Percentiles rank a stretch among this genome's conserved stretches.
Conservation (phyloP, 129 eudicot genomes). For the Centella asiatica region DNA sequence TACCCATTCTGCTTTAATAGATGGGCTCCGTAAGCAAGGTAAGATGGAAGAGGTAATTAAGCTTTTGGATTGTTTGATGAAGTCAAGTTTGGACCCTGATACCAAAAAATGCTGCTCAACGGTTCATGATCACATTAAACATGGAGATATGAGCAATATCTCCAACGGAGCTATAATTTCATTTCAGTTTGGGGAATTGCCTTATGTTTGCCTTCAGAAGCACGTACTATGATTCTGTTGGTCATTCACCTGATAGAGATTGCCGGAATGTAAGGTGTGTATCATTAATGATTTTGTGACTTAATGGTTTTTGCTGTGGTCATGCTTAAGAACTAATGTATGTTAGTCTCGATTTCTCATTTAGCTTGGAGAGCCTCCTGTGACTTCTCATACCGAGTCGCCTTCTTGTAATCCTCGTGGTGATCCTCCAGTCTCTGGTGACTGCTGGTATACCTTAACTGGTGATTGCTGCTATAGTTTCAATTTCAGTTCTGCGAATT, state of each 20-base stretch:
- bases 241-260: conserved; percentile 87
- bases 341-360: neutral
- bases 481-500: no score
- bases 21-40: conserved; percentile 24
- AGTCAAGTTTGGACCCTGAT: conserved; percentile 12
- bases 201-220: no score
- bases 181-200: neutral
- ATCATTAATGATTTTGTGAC: conserved; percentile 52
- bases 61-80: conserved; percentile 28
- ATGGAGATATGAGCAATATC: conserved; percentile 11
- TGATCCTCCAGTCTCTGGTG: conserved; percentile 71
- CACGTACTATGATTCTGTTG: conserved; percentile 99
- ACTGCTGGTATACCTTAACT: conserved; percentile 96
- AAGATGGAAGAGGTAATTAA: conserved; percentile 32
- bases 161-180: no score
- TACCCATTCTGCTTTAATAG: conserved; percentile 38
- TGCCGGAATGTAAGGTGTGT: conserved; percentile 45
- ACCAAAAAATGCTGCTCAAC: conserved; percentile 11
- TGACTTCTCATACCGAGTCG: conserved; percentile 38
- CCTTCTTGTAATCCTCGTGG: conserved; percentile 67
- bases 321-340: neutral
- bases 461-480: no score
- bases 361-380: conserved; percentile 85
- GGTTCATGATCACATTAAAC: conserved; percentile 10
- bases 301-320: neutral